Evolutionary conservation across 441 rosid species (phyloP), one percentile per base, ranked within the genome.

Genomic region (Raphanus hybrid): DNA sequence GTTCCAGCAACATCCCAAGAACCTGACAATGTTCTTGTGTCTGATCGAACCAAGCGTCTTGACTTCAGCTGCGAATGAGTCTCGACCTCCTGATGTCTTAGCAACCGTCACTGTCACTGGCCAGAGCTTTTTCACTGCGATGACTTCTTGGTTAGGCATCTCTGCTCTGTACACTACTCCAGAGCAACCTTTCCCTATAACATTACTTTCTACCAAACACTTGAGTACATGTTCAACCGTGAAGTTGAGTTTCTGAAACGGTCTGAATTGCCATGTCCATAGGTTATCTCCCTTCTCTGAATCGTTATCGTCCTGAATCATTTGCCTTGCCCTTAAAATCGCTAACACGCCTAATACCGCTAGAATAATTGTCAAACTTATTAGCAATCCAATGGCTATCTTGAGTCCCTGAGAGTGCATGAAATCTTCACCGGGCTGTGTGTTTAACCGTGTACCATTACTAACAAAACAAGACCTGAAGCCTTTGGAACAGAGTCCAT

Each of bases 1-100:
- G 84, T 90, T 90, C 91, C 94, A 84, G 69, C 90, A 88, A 71
- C 92, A 88, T 39, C 94, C 94, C 64, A 90, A 76, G 84, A 90
- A 90, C 78, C 87, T 50, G 2, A 88, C 92, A 58, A 89, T 89
- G 87, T 89, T 90, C 86, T 89, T 87, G 58, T 88, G 92, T 45
- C 92, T 85, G 68, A 90, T 88, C 3, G 92, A 83, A 6, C 95
- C 95, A 26, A 90, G 90, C 14, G 95, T 90, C 76, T 87, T 87
- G 18, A 90, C 89, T 84, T 90, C 92, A 4, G 92, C 89, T 4
- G 95, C 87, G 75, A 90, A 90, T 8, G 95, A 90, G 69, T 90
- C 92, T 7, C 89, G 87, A 45, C 85, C 87, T 5, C 85, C 86
- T n/a, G 82, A 82, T 43, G 78, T 41, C 64, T 83, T 82, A 50